phyloP scores from a whole-genome alignment of 352 stramenopile genomes.

The Phytophthora cactorum region DNA sequence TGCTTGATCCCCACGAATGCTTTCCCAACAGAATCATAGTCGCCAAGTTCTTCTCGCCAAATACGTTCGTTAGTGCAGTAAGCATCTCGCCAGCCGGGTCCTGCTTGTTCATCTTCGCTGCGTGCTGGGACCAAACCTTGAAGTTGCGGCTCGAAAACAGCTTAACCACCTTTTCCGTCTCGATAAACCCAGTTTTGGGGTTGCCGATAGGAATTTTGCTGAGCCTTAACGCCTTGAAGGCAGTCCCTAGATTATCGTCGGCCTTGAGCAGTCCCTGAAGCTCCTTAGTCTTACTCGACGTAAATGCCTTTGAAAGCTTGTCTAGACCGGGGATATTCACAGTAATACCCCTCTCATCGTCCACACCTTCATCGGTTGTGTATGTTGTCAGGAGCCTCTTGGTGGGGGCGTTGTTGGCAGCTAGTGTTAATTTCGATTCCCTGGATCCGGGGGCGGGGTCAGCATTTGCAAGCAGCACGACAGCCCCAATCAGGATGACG shows the following conservation, averaged over 20 bases:
- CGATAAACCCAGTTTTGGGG: neutral
- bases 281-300: conserved; percentile 4
- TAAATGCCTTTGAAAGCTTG: neutral
- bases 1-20: neutral
- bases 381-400: neutral
- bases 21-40: neutral
- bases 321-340: neutral
- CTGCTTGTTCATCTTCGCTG: no score
- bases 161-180: neutral
- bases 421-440: neutral
- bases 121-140: neutral
- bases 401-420: neutral
- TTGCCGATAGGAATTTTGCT: neutral
- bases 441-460: neutral
- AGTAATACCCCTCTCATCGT: neutral
- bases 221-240: conserved; percentile 1
- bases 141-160: conserved; percentile 1
- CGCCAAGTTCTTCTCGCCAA: neutral
- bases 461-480: conserved; percentile 1
- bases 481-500: neutral
- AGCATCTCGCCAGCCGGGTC: neutral
- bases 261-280: neutral
- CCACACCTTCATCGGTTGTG: neutral
- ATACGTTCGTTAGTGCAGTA: conserved; percentile 2
- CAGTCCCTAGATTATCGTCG: neutral